Conservation (phyloP, 345 rosid genomes). For the Garcia nutans region DNA sequence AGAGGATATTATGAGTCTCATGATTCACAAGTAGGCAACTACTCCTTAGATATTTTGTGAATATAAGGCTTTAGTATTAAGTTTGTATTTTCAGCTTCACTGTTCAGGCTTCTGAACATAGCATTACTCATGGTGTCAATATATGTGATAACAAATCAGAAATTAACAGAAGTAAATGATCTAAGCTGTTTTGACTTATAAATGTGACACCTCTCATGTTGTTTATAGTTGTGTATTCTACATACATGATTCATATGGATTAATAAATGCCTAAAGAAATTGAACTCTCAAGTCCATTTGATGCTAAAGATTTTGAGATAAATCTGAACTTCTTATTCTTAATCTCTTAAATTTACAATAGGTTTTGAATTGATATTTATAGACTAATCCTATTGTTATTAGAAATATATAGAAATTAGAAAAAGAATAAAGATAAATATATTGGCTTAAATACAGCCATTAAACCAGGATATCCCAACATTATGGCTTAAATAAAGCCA, state of each 20-base stretch:
- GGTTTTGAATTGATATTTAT: too few relatives aligned
- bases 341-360: too few relatives aligned
- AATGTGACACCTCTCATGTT: background rate
- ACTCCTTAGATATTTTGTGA: background rate
- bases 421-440: too few relatives aligned
- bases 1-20: background rate
- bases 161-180: background rate
- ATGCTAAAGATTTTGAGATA: too few relatives aligned
- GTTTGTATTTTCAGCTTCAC: background rate
- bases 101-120: background rate
- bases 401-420: too few relatives aligned
- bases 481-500: too few relatives aligned
- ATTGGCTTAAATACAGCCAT: too few relatives aligned
- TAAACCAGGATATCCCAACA: too few relatives aligned
- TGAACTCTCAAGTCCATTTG: too few relatives aligned
- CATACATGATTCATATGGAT: background rate
- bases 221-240: background rate
- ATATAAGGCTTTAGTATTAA: background rate
- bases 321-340: too few relatives aligned
- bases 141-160: background rate
- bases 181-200: background rate
- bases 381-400: too few relatives aligned
- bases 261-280: background rate
- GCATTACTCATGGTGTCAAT: background rate
- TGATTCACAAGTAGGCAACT: background rate